Evolutionary conservation across 805 yeast genomes (phyloP), one percentile per base, ranked within the genome.

Genomic region (Saturnispora silvae): DNA sequence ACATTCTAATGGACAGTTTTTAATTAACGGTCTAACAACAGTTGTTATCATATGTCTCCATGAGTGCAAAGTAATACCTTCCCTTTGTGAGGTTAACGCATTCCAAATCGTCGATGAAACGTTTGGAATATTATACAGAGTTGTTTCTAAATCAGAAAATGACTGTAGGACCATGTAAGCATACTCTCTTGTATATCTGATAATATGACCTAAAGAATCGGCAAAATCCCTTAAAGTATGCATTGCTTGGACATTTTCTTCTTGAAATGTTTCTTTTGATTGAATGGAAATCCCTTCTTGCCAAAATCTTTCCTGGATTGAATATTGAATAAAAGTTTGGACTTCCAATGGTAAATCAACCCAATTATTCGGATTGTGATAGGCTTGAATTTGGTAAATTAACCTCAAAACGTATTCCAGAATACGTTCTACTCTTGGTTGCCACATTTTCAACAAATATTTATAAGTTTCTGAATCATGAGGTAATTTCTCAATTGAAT

Each of bases 11-110:
- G 98, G 98, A 57, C 98, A 92, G 54, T 84, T 82, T 49, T 84
- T 81, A 31, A 92, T 74, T 7, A 86, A 80, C 40, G 84, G 82
- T 47, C 97, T 70, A 37, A 92, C 69, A 39, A 92, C 92, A 31
- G 89, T 71, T 46, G 89, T 87, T 31, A 89, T 77, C 78, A 92
- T 82, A 54, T 94, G 98, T 45, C 94, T 81, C 98, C 98, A 92
- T 19, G 95, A 83, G 59, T 92, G 97, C 29, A 85, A 66, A 0
- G 97, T 84, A 15, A 92, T 79, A 14, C 98, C 98, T 4, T 77
- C 75, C 5, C 78, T 67, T 43, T 77, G 81, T 4, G 86, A 87
- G 1, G 95, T 92, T 25, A 94, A 75, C 1, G 97, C 87, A 45
- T 73, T 75, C 85, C 94, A 82, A 31, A 92, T 61, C 49, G 75